phyloP scores from a whole-genome alignment of 169 alveolate species.

The Neospora caninum region DNA sequence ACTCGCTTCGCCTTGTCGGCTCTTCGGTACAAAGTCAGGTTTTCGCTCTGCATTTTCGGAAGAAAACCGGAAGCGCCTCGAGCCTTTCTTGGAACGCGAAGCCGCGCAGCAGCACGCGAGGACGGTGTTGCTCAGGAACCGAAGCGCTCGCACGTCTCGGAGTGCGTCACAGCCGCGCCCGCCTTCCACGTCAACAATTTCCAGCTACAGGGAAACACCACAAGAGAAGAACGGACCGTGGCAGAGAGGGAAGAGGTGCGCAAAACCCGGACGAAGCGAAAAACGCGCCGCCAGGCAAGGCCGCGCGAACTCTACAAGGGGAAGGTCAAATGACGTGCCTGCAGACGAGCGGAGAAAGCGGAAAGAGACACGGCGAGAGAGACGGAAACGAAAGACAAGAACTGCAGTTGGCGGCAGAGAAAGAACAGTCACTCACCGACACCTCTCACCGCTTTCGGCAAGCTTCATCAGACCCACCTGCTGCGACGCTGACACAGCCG shows the following conservation, averaged over 20 bases:
- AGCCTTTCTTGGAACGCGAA: neutral
- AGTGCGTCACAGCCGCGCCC: neutral
- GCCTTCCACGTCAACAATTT: slow-evolving; percentile 29
- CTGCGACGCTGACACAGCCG: no score
- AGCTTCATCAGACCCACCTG: no score
- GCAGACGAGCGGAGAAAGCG: neutral
- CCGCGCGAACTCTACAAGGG: no score
- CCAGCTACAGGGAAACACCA: neutral
- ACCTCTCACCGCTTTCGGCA: no score
- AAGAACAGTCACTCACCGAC: no score
- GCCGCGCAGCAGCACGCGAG: slow-evolving; percentile 8
- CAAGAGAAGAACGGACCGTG: neutral
- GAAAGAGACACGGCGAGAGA: neutral
- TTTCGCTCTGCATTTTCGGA: neutral
- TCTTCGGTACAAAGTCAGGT: neutral
- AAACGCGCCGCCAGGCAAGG: no score
- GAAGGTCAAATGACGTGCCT: no score
- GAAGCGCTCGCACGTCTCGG: slow-evolving; percentile 30
- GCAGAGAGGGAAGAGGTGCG: neutral
- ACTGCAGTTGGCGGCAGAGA: no score
- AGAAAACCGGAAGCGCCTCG: neutral
- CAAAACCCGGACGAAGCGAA: neutral
- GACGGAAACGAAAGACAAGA: no score
- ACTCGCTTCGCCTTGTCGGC: neutral
- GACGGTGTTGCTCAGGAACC: neutral